Conservation (phyloP, 257 asterid species). For the Fraxinus excelsior region DNA sequence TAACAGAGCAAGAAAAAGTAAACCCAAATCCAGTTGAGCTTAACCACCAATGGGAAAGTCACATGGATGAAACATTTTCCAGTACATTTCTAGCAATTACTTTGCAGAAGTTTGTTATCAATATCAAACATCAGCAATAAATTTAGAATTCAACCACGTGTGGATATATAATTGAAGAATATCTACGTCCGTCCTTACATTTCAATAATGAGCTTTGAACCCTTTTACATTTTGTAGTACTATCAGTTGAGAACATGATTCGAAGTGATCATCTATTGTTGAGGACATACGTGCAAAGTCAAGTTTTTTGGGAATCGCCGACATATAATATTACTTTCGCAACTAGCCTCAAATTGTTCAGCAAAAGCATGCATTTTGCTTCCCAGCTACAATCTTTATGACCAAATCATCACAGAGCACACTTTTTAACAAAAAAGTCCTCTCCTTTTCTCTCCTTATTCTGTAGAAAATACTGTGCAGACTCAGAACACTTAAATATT, state of each 20-base stretch:
- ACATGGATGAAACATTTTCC: constrained; percentile 12
- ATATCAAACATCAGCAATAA: constrained; percentile 21
- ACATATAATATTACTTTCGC: neutral
- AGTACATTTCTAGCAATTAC: constrained; percentile 7
- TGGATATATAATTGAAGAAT: constrained; percentile 2
- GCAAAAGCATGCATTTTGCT: constrained; percentile 16
- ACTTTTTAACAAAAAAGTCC: neutral
- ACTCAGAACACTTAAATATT: neutral
- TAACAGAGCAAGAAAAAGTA: constrained; percentile 20
- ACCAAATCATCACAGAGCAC: constrained; percentile 13
- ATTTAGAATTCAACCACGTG: constrained; percentile 1
- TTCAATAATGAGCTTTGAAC: constrained; percentile 6
- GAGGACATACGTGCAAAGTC: neutral
- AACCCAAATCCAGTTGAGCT: constrained; percentile 16
- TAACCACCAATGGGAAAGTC: constrained; percentile 13
- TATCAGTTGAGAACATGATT: constrained; percentile 8
- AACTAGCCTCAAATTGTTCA: constrained; percentile 1
- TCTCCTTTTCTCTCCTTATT: neutral
- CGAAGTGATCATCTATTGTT: neutral
- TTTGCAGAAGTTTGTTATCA: constrained; percentile 4
- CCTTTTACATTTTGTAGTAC: neutral
- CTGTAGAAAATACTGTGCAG: neutral
- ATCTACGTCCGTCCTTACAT: neutral
- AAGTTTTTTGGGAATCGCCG: neutral
- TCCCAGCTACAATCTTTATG: constrained; percentile 3